Conservation (phyloP, 768 basidiomycete genomes). For the Tulasnella sp. region DNA sequence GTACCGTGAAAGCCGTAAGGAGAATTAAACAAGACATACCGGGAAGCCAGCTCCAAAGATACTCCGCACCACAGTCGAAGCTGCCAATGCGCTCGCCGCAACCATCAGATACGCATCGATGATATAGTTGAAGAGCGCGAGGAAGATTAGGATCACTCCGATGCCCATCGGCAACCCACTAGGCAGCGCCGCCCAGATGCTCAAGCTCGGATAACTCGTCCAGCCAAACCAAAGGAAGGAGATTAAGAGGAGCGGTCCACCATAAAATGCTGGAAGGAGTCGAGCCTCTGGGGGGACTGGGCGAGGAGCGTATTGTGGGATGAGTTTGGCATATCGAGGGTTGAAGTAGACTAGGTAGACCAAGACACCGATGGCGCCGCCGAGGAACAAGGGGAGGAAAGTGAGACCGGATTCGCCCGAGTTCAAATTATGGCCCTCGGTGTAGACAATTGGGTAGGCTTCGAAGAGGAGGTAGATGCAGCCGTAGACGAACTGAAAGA, state of each 20-base stretch:
- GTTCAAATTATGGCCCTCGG: slow-evolving; percentile 24
- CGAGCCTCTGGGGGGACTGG: slow-evolving; percentile 27
- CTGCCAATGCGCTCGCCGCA: slow-evolving; percentile 32
- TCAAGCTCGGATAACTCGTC: slow-evolving; percentile 26
- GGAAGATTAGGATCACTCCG: slow-evolving; percentile 18
- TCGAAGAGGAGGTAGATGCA: slow-evolving; percentile 27
- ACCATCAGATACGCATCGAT: slow-evolving; percentile 31
- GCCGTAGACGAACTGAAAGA: slow-evolving; percentile 18
- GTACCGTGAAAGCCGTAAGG: background rate
- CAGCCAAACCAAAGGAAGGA: slow-evolving; percentile 33
- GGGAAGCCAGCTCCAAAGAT: slow-evolving; percentile 19
- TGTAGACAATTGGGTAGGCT: slow-evolving; percentile 26
- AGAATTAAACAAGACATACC: slow-evolving; percentile 9
- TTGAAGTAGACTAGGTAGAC: slow-evolving; percentile 28
- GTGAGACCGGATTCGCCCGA: slow-evolving; percentile 23
- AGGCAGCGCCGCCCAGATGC: slow-evolving; percentile 19
- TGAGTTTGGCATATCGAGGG: slow-evolving; percentile 25
- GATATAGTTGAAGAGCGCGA: slow-evolving; percentile 27
- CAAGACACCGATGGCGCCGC: slow-evolving; percentile 24
- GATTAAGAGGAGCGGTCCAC: slow-evolving; percentile 27
- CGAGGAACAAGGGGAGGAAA: slow-evolving; percentile 24
- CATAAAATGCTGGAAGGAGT: slow-evolving; percentile 26
- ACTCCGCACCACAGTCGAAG: slow-evolving; percentile 24
- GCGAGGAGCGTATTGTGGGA: slow-evolving; percentile 22
- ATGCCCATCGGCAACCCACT: slow-evolving; percentile 17